These are phyloP conservation scores for Linum trigynum DNA, from an alignment of 345 rosid genomes.

Conservation along the genomic window DNA sequence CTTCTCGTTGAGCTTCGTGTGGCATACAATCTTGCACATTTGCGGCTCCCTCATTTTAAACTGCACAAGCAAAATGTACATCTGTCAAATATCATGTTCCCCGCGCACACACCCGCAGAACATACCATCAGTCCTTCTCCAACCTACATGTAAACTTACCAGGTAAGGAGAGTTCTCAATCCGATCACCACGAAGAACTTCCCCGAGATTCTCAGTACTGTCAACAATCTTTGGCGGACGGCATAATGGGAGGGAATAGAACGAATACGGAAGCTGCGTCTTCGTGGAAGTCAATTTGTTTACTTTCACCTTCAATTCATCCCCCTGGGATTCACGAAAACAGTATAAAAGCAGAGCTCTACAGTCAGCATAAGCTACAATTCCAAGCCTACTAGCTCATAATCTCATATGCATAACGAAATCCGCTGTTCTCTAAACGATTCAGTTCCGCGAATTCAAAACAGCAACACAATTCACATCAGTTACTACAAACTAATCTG, in stretches of 20 bases:
- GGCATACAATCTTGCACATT: slow-evolving; percentile 56
- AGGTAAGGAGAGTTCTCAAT: slow-evolving; percentile 82
- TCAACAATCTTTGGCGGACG: slow-evolving; percentile 53
- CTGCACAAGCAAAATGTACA: slow-evolving; percentile 28
- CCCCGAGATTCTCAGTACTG: slow-evolving; percentile 89
- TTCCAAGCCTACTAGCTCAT: background rate
- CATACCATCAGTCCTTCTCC: background rate
- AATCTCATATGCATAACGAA: background rate
- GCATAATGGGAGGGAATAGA: slow-evolving; percentile 65
- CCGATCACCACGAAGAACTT: slow-evolving; percentile 88
- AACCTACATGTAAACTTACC: slow-evolving; percentile 24
- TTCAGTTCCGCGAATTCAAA: background rate
- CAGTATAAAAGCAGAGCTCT: background rate
- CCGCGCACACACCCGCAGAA: background rate
- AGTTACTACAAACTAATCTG: background rate
- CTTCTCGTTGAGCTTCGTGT: slow-evolving; percentile 38
- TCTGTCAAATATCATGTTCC: slow-evolving; percentile 11
- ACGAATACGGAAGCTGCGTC: slow-evolving; percentile 87
- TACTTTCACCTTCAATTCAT: slow-evolving; percentile 77
- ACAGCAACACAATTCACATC: background rate
- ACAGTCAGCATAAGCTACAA: background rate
- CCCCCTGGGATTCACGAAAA: slow-evolving; percentile 41
- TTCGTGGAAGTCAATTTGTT: slow-evolving; percentile 82
- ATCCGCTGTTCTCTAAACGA: background rate
- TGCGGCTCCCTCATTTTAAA: slow-evolving; percentile 78